phyloP scores from a whole-genome alignment of 75 land plant genomes.

The Cupressus sempervirens region DNA sequence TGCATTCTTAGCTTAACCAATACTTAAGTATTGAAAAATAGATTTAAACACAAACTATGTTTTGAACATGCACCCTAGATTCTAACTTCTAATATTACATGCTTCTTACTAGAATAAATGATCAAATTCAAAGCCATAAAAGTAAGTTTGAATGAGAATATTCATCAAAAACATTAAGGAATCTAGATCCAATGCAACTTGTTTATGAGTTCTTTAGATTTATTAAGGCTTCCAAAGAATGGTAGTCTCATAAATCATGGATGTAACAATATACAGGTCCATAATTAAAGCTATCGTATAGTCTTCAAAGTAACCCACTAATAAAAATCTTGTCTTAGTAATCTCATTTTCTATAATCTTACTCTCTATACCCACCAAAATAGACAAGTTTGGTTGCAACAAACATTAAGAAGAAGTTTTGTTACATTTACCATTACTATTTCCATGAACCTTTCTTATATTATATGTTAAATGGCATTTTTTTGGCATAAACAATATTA shows the following conservation, averaged over 20 bases:
- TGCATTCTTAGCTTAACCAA: not conserved
- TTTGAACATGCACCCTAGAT: not conserved
- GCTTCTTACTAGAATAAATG: not conserved
- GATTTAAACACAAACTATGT: not conserved
- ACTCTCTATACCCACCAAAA: not conserved
- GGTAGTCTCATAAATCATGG: conserved; percentile 44
- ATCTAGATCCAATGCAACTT: not conserved
- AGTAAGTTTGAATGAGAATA: not conserved
- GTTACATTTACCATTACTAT: not conserved
- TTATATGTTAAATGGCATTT: not conserved
- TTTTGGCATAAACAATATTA: not conserved
- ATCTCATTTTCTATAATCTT: not conserved
- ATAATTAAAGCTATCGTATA: conserved; percentile 45
- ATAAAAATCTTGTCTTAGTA: not conserved
- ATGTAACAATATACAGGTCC: conserved; percentile 47
- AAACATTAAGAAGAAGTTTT: not conserved
- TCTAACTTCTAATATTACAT: not conserved
- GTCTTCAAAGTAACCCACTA: conserved; percentile 45
- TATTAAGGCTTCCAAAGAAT: conserved; percentile 26
- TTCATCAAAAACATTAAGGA: not conserved
- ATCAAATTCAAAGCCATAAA: not conserved
- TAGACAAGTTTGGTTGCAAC: not conserved
- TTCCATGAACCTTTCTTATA: not conserved
- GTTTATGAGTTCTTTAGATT: not conserved
- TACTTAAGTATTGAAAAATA: not conserved